Conservation (phyloP, 495 filamentous ascomycete species). For the Lepraria neglecta region DNA sequence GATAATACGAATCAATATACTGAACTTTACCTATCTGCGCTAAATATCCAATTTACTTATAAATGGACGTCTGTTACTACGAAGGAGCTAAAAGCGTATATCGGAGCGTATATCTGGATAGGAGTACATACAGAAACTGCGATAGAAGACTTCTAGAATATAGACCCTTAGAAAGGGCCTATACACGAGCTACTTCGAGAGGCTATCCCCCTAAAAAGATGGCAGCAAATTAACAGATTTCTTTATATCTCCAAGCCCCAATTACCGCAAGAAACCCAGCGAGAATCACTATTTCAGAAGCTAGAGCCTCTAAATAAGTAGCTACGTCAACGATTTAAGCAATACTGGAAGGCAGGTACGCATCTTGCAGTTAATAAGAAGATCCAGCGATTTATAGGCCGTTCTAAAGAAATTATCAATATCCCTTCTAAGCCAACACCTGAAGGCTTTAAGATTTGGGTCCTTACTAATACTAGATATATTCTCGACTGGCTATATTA, state of each 20-base stretch:
- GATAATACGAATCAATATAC: no score
- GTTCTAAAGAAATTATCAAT: not conserved
- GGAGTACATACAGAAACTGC: not conserved
- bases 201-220: not conserved
- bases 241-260: not conserved
- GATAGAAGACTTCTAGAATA: not conserved
- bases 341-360: not conserved
- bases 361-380: not conserved
- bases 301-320: not conserved
- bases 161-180: not conserved
- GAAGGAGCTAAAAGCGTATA: not conserved
- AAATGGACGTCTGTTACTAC: not conserved
- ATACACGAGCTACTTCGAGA: not conserved
- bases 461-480: not conserved
- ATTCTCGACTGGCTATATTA: not conserved
- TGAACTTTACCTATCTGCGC: no score
- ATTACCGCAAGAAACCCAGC: not conserved
- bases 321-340: not conserved
- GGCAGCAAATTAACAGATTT: constrained; percentile 2
- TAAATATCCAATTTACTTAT: no score
- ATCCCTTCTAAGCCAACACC: not conserved
- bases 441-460: constrained; percentile 2
- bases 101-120: not conserved
- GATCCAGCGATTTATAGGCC: constrained; percentile 5
- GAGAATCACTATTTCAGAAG: not conserved